phyloP scores from a whole-genome alignment of 2,329 filamentous ascomycete genomes.

The Penicillium sp. region DNA sequence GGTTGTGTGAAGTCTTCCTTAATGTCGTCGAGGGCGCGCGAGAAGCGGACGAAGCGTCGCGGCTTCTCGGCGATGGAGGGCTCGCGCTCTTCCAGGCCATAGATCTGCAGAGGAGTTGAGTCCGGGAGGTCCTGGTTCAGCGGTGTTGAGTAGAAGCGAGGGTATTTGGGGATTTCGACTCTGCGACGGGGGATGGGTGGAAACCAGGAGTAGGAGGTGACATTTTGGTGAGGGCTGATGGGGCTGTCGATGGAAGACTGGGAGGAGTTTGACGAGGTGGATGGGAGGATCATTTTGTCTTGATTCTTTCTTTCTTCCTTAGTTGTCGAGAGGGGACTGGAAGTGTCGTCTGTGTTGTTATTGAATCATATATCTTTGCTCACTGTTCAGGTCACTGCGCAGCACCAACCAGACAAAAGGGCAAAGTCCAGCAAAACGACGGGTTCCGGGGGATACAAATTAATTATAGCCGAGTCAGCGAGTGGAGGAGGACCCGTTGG shows the following conservation, averaged over 20 bases:
- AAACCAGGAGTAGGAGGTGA: slow-evolving; percentile 21
- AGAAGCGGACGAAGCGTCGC: slow-evolving; percentile 37
- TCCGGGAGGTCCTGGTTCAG: slow-evolving; percentile 33
- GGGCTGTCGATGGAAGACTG: slow-evolving; percentile 34
- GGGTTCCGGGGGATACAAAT: slow-evolving; percentile 11
- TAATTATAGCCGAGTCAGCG: slow-evolving; percentile 14
- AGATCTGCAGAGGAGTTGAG: slow-evolving; percentile 38
- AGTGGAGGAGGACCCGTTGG: neutral
- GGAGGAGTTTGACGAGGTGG: slow-evolving; percentile 32
- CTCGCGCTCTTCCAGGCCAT: slow-evolving; percentile 41
- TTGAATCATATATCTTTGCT: slow-evolving; percentile 8
- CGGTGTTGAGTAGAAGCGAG: slow-evolving; percentile 42
- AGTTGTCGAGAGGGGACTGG: neutral
- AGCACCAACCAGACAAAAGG: slow-evolving; percentile 7
- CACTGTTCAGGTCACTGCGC: slow-evolving; percentile 3
- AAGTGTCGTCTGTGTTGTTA: neutral
- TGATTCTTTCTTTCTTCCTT: neutral
- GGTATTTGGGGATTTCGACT: slow-evolving; percentile 30
- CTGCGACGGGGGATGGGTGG: slow-evolving; percentile 31
- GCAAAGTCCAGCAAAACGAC: neutral
- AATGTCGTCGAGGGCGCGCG: slow-evolving; percentile 43
- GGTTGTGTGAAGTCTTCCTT: slow-evolving; percentile 38
- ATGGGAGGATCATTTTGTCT: slow-evolving; percentile 32
- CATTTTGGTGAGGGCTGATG: slow-evolving; percentile 32
- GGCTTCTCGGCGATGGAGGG: slow-evolving; percentile 37